Base-by-base conservation (phyloP, 2,329 filamentous ascomycete species). In the Calonectria fujianensis region DNA sequence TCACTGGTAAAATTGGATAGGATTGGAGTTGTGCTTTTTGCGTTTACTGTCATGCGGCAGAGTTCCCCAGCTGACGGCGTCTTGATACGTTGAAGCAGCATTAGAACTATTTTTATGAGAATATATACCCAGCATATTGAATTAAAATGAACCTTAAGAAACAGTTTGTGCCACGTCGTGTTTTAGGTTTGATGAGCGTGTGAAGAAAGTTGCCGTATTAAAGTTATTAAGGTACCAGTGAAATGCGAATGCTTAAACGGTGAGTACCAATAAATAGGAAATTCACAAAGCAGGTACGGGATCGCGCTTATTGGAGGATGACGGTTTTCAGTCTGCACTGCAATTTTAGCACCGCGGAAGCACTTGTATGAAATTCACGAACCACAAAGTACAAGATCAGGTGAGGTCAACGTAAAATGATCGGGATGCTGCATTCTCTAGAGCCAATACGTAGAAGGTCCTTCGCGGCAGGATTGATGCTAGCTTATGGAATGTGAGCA, bases 1-100 rank as follows among this genome's bases (percentile, higher is more conserved):
- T 59, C 87, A 86, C 73, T 90, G 86, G 86, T 69, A 29, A 50
- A 50, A n/a, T 8, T 18, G 31, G 8, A 59, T 51, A 31, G 39
- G 20, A 39, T 35, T 7, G n/a, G 20, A 45, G 37, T 52, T 64
- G 29, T 39, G 10, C 14, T 24, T 54, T 39, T 63, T 41, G 18
- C 59, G 20, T 27, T 67, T 20, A n/a, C 16, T 39, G 20, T 8
- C 59, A 48, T 13, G 8, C n/a, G n/a, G 20, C 45, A 24, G 45
- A 24, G n/a, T 48, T 48, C n/a, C 24, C 20, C 8, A 13, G 45
- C 24, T 45, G 59, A 29, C 10, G 29, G 20, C 54, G 31, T 35
- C 29, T 37, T 14, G 20, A 37, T 14, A 59, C n/a, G 32, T n/a
- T 27, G 31, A 14, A 14, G 18, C 31, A n/a, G 32, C 4, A 9